Evolutionary conservation across 257 asterid genomes (phyloP).

Genomic region (Forsythia viridissima): DNA sequence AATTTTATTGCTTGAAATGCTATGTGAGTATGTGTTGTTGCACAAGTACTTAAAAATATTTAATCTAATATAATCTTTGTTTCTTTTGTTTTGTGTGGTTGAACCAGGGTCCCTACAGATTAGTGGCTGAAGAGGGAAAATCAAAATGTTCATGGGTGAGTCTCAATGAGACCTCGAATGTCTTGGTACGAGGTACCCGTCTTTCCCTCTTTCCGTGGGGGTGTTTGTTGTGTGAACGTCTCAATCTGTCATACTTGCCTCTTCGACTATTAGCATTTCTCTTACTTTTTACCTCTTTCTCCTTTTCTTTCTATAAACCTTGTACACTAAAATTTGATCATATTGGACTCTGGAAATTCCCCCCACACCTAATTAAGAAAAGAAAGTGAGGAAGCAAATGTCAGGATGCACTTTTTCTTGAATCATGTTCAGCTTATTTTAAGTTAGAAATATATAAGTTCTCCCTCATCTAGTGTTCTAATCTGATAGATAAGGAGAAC

Average conservation of each 20-base stretch:
- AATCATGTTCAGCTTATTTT: background rate
- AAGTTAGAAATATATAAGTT: background rate
- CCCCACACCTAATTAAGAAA: background rate
- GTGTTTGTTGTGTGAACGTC: background rate
- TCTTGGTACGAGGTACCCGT: conserved; percentile 72
- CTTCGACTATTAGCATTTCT: background rate
- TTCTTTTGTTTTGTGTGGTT: conserved; percentile 32
- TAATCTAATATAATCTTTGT: background rate
- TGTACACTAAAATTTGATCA: background rate
- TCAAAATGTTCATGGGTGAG: conserved; percentile 95
- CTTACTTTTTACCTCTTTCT: background rate
- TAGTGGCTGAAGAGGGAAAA: conserved; percentile 95
- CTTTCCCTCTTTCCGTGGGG: conserved; percentile 11
- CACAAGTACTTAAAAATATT: conserved; percentile 11
- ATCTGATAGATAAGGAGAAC: background rate
- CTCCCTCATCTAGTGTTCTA: background rate
- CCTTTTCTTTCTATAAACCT: background rate
- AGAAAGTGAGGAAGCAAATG: background rate
- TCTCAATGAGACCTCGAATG: conserved; percentile 87
- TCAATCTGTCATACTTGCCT: background rate
- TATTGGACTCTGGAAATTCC: background rate
- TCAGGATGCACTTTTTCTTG: background rate
- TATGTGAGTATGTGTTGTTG: background rate
- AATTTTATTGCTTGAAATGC: conserved; percentile 4
- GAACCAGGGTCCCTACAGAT: conserved; percentile 90